A percentile compares a stretch with the other conserved stretches of the same genome.
These are phyloP conservation scores for Rubia occidens DNA, from an alignment of 305 asterid species.

Conservation along the genomic window DNA sequence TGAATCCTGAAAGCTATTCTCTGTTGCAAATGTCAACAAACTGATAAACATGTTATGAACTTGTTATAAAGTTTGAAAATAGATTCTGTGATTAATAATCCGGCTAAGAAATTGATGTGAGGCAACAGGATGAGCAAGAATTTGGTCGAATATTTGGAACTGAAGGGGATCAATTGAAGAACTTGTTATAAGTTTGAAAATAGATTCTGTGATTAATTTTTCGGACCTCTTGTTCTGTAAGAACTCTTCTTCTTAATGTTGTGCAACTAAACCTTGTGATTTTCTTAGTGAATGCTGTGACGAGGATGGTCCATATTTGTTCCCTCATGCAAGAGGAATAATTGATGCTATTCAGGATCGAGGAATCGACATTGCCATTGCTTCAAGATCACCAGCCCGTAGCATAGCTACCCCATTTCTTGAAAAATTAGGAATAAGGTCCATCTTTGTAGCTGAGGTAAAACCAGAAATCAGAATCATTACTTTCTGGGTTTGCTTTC, in stretches of 20 bases:
- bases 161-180: not conserved
- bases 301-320: slow-evolving; percentile 32
- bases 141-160: not conserved
- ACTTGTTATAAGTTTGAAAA: not conserved
- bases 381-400: slow-evolving; percentile 78
- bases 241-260: not conserved
- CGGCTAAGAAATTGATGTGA: not conserved
- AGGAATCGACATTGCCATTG: slow-evolving; percentile 61
- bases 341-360: slow-evolving; percentile 56
- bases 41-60: not conserved
- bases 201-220: not conserved
- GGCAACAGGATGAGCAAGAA: not conserved
- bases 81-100: not conserved
- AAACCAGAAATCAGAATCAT: not conserved
- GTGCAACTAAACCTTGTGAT: slow-evolving; percentile 1
- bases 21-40: not conserved
- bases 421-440: slow-evolving; percentile 47
- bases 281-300: slow-evolving; percentile 19
- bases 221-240: not conserved
- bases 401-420: slow-evolving; percentile 58
- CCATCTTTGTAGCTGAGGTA: slow-evolving; percentile 70
- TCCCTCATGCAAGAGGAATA: slow-evolving; percentile 64
- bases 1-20: not conserved
- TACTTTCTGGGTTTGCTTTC: not conserved
- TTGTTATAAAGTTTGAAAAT: not conserved